Evolutionary conservation across 129 eudicot species (phyloP).

Genomic region (Scalesia atractyloides): DNA sequence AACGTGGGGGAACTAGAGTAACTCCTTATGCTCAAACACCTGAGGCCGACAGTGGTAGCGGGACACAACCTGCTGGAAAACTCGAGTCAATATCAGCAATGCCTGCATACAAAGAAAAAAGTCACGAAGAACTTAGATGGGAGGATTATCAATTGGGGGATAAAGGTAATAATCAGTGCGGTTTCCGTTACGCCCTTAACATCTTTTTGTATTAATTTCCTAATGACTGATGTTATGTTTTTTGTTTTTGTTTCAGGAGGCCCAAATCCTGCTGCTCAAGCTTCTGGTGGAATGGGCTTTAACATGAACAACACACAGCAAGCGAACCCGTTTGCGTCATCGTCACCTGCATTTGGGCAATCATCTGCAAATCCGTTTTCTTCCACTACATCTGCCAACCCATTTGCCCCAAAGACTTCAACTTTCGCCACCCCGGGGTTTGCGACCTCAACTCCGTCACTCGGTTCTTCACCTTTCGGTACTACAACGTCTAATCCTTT

Average conservation of each 20-base stretch:
- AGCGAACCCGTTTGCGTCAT: constrained; percentile 56
- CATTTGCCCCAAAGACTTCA: constrained; percentile 67
- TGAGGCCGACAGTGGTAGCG: constrained; percentile 59
- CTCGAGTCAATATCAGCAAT: constrained; percentile 94
- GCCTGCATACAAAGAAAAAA: constrained; percentile 88
- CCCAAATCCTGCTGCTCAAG: constrained; percentile 81
- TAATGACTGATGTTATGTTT: constrained; percentile 14
- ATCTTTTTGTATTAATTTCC: background rate
- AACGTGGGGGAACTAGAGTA: constrained; percentile 81
- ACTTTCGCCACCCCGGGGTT: constrained; percentile 60
- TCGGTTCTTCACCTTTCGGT: constrained; percentile 73
- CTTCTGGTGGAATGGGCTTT: constrained; percentile 64
- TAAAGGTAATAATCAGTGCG: constrained; percentile 57
- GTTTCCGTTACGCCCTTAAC: constrained; percentile 7
- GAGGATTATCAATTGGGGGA: constrained; percentile 95
- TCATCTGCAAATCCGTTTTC: constrained; percentile 71
- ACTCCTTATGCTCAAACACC: constrained; percentile 74
- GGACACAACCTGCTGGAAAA: constrained; percentile 73
- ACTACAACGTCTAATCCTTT: constrained; percentile 55
- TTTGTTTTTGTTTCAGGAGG: constrained; percentile 62
- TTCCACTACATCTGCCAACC: constrained; percentile 62
- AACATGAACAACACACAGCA: constrained; percentile 43
- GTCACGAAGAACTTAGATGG: constrained; percentile 98
- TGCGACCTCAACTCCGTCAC: constrained; percentile 53
- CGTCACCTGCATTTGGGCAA: constrained; percentile 70